Conservation (phyloP, 208 protist genomes). For the Acanthamoeba triangularis region DNA sequence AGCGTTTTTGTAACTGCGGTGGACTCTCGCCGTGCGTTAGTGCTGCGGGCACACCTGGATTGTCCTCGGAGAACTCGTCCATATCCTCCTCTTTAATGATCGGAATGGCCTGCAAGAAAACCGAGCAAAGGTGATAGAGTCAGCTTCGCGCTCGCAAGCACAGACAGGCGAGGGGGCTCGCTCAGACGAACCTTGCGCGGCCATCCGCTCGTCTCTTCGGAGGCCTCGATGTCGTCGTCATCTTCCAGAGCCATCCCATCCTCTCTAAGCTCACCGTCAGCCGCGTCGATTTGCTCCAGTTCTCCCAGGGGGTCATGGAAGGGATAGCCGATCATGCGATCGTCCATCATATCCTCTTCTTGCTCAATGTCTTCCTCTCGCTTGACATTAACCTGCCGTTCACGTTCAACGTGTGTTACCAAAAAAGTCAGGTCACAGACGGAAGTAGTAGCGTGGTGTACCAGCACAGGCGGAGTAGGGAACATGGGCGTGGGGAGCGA, state of each 20-base stretch:
- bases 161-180: background rate
- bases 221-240: background rate
- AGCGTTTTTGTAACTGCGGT: background rate
- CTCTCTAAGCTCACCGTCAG: background rate
- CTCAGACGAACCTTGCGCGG: background rate
- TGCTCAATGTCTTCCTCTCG: slow-evolving; percentile 24
- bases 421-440: no score
- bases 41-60: background rate
- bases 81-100: background rate
- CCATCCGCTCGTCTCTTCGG: background rate
- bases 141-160: background rate
- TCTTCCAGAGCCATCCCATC: background rate
- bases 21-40: background rate
- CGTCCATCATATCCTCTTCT: background rate
- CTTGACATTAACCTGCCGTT: background rate
- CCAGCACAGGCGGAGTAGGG: background rate
- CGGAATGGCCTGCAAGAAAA: background rate
- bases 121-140: background rate
- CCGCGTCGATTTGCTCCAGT: background rate
- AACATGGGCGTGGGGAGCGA: slow-evolving; percentile 63
- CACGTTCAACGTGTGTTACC: no score
- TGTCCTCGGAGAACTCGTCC: slow-evolving; percentile 27
- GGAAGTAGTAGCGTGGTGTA: no score
- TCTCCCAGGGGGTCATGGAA: background rate
- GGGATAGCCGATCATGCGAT: background rate